Evolutionary conservation across 2,329 filamentous ascomycete species (phyloP), one percentile per base, ranked within the genome.

Genomic region (Aplosporella prunicola): DNA sequence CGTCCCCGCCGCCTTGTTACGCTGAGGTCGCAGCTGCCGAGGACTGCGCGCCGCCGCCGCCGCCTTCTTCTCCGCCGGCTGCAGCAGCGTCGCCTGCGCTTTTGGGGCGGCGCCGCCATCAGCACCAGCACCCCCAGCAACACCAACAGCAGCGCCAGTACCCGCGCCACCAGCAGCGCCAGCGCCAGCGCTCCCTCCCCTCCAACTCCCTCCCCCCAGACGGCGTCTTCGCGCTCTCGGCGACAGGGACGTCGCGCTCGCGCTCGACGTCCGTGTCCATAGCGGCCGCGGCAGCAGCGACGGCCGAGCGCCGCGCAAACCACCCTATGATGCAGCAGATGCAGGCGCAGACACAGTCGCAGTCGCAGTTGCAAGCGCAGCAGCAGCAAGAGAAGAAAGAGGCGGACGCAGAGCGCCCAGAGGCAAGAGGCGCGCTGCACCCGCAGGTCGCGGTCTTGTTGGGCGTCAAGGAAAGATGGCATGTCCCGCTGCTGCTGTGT

Each of bases 381-480:
- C n/a, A n/a, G n/a, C n/a, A n/a, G n/a, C n/a, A n/a, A n/a, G n/a
- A n/a, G n/a, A n/a, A n/a, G n/a, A n/a, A n/a, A n/a, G n/a, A n/a
- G n/a, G n/a, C n/a, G n/a, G n/a, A n/a, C 27, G 14, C 27, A 5
- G 27, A 29, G 27, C 27, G n/a, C n/a, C n/a, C n/a, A n/a, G n/a
- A n/a, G n/a, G n/a, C n/a, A n/a, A n/a, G n/a, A n/a, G 62, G 61
- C 24, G 57, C 62, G 35, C 68, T 86, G 28, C 82, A 87, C 52
- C 83, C 83, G 9, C 81, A 82, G 39, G 76, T 89, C 39, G 83
- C 83, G 45, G 81, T 87, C 49, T 73, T 85, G 20, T 71, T 89
- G 31, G 82, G 83, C 35, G 75, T 91, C 11, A 77, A 80, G 37
- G 69, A 69, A 44, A 69, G 69, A 44, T 89, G 82, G 79, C 79